phyloP scores from a whole-genome alignment of 2,329 filamentous ascomycete species.

The Fusarium compactum region DNA sequence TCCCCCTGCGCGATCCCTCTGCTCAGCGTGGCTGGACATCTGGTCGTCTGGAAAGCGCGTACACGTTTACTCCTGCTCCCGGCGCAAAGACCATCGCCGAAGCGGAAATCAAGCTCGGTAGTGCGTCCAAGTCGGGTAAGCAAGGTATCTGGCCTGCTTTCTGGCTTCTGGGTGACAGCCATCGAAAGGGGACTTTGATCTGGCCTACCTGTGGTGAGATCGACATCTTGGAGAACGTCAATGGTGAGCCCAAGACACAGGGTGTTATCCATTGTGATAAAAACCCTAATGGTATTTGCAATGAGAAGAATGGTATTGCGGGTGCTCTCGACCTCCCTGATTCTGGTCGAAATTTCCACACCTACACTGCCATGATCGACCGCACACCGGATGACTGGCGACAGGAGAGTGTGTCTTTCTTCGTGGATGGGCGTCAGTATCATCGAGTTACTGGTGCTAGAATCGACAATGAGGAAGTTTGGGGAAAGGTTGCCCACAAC shows the following conservation, averaged over 20 bases:
- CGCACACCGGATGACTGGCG: constrained; percentile 58
- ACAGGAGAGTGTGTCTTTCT: constrained; percentile 62
- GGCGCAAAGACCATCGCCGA: constrained; percentile 57
- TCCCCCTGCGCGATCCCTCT: constrained; percentile 55
- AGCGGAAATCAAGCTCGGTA: constrained; percentile 54
- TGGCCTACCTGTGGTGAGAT: constrained; percentile 44
- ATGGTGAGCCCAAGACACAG: constrained; percentile 6
- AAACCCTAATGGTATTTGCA: constrained; percentile 58
- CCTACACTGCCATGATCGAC: constrained; percentile 61
- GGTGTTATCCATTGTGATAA: constrained; percentile 39
- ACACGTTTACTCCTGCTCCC: constrained; percentile 58
- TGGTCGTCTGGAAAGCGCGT: constrained; percentile 61
- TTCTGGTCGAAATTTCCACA: constrained; percentile 55
- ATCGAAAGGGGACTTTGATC: constrained; percentile 34
- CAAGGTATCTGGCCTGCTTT: constrained; percentile 55
- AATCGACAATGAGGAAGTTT: constrained; percentile 58
- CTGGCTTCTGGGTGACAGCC: constrained; percentile 42
- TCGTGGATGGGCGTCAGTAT: constrained; percentile 57
- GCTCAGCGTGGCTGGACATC: constrained; percentile 59
- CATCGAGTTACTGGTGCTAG: constrained; percentile 56
- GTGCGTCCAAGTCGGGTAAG: constrained; percentile 49
- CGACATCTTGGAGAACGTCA: constrained; percentile 41
- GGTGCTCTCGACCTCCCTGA: not conserved
- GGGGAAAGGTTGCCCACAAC: constrained; percentile 61
- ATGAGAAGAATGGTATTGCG: constrained; percentile 57